These are phyloP conservation scores for Chalara sp. DNA, from an alignment of 2,329 filamentous ascomycete species.

Conservation along the genomic window DNA sequence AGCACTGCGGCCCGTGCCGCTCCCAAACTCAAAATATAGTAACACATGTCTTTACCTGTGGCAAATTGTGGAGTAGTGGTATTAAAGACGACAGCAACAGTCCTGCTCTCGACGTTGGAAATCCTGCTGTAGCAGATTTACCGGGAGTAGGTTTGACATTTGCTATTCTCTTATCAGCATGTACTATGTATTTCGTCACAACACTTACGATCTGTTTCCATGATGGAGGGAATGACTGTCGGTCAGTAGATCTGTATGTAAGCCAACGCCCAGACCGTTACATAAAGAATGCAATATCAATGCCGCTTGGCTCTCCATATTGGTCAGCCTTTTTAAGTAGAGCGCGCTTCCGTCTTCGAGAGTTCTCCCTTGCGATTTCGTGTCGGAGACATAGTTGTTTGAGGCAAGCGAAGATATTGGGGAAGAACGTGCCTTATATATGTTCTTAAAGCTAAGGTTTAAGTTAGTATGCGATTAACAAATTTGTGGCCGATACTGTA, in stretches of 20 bases:
- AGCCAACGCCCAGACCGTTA: neutral
- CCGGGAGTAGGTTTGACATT: neutral
- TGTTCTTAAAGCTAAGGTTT: neutral
- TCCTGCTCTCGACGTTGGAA: constrained; percentile 1
- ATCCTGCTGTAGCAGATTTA: neutral
- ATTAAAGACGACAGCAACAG: neutral
- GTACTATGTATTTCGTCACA: neutral
- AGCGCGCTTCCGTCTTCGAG: neutral
- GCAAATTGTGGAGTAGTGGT: too few species aligned
- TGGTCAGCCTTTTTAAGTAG: neutral
- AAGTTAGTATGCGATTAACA: neutral
- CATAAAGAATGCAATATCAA: neutral
- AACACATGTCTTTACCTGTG: neutral
- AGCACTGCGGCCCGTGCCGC: neutral
- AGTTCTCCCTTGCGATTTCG: neutral
- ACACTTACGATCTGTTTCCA: neutral
- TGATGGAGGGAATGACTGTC: neutral
- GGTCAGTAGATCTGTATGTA: too few species aligned
- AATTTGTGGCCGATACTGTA: neutral
- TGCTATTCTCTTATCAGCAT: neutral
- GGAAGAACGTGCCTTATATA: neutral
- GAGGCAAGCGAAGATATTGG: neutral
- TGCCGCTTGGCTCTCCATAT: neutral
- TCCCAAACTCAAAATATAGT: constrained; percentile 1
- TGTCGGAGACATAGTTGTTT: neutral